Conservation (phyloP, 495 filamentous ascomycete genomes). For the Podospora pseudocomata region DNA sequence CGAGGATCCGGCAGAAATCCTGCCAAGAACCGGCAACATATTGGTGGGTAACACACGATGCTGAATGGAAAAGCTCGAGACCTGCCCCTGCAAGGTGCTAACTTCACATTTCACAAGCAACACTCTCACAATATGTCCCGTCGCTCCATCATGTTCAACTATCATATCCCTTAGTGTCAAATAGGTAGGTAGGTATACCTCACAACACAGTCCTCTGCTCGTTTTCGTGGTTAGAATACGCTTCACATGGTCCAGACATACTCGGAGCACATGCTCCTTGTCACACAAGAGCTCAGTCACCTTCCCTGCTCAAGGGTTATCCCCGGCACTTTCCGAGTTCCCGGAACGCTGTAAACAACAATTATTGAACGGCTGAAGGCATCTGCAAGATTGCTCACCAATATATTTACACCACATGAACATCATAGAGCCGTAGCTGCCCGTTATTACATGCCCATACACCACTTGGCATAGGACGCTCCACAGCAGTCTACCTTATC, state of each 20-base stretch:
- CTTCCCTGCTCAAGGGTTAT: background rate
- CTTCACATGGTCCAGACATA: no score
- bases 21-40: background rate
- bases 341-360: background rate
- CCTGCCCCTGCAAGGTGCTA: background rate
- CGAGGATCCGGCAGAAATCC: background rate
- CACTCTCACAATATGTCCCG: background rate
- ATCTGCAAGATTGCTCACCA: background rate
- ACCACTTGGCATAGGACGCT: background rate
- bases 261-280: background rate
- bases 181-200: no score
- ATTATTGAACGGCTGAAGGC: no score
- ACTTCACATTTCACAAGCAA: background rate
- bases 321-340: background rate
- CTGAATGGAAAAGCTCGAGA: background rate
- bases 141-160: background rate
- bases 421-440: background rate
- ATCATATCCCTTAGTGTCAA: background rate
- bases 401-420: background rate
- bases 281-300: background rate
- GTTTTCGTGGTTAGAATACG: background rate
- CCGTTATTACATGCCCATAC: background rate
- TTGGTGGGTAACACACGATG: background rate
- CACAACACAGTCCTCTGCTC: background rate
- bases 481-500: background rate